Evolutionary conservation across 306 rosid genomes (phyloP).

Genomic region (Castanospermum australe): DNA sequence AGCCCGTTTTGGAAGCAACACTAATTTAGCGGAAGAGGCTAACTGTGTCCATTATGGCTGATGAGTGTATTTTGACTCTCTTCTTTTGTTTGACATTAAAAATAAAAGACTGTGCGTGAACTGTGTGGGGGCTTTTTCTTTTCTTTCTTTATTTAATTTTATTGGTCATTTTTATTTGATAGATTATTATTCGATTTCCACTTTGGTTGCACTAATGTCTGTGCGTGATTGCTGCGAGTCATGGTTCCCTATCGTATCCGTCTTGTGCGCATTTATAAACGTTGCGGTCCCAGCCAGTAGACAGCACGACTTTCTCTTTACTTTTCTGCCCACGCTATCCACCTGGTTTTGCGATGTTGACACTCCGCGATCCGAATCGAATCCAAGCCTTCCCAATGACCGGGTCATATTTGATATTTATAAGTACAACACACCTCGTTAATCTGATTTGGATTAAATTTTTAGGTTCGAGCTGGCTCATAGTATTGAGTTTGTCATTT

Average conservation of each 20-base stretch:
- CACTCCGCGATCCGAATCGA: not conserved
- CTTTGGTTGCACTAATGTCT: constrained; percentile 34
- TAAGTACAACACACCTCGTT: too few relatives aligned
- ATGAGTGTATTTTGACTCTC: not conserved
- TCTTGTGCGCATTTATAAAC: constrained; percentile 48
- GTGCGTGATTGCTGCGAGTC: constrained; percentile 43
- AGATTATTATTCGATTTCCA: not conserved
- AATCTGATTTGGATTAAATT: too few relatives aligned
- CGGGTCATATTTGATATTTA: not conserved
- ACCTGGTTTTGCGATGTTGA: not conserved
- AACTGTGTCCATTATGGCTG: not conserved
- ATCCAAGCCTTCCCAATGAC: not conserved
- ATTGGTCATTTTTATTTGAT: not conserved
- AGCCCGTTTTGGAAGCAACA: constrained; percentile 29
- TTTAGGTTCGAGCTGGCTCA: too few relatives aligned
- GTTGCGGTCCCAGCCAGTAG: constrained; percentile 44
- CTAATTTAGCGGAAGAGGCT: constrained; percentile 38
- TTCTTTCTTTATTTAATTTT: not conserved
- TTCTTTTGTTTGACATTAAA: too few relatives aligned
- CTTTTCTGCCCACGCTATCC: constrained; percentile 7
- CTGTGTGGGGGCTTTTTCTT: not conserved
- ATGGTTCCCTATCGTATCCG: constrained; percentile 32
- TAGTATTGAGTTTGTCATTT: too few relatives aligned
- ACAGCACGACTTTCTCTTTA: constrained; percentile 4
- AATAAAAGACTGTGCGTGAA: too few relatives aligned